Evolutionary conservation across 441 rosid genomes (phyloP).

Genomic region (Gossypium armourianum): DNA sequence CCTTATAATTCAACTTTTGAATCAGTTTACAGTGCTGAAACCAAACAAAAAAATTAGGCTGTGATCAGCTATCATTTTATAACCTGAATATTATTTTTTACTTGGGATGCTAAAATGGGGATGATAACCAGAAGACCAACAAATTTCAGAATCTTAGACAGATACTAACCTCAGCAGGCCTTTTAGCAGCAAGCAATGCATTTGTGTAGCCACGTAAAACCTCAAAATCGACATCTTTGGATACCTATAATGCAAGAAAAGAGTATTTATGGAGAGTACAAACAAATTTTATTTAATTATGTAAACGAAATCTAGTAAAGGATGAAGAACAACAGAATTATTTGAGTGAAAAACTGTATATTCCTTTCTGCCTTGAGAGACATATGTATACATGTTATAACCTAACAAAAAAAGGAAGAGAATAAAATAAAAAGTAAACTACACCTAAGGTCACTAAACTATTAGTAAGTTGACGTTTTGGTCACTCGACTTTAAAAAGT

Average conservation of each 20-base stretch:
- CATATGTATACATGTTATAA: too few species aligned
- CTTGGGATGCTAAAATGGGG: neutral
- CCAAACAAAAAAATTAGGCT: neutral
- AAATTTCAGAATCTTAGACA: slow-evolving; percentile 8
- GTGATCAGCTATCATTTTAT: neutral
- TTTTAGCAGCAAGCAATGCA: slow-evolving; percentile 74
- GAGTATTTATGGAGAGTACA: slow-evolving; percentile 5
- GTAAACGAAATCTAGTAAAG: too few species aligned
- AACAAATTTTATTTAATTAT: neutral
- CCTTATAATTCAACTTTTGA: slow-evolving; percentile 6
- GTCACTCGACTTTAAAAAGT: too few species aligned
- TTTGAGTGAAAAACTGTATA: too few species aligned
- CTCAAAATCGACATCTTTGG: slow-evolving; percentile 54
- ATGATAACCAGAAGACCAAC: neutral
- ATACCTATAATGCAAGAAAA: slow-evolving; percentile 34
- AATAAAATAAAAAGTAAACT: too few species aligned
- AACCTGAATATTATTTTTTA: neutral
- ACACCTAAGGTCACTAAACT: too few species aligned
- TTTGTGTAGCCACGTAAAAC: slow-evolving; percentile 68
- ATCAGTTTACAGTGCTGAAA: slow-evolving; percentile 11
- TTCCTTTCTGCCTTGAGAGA: too few species aligned
- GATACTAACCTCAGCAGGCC: slow-evolving; percentile 64
- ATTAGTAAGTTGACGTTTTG: too few species aligned
- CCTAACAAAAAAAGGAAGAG: too few species aligned
- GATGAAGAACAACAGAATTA: too few species aligned